Conservation (phyloP, 345 rosid genomes). For the Populus ilicifolia region DNA sequence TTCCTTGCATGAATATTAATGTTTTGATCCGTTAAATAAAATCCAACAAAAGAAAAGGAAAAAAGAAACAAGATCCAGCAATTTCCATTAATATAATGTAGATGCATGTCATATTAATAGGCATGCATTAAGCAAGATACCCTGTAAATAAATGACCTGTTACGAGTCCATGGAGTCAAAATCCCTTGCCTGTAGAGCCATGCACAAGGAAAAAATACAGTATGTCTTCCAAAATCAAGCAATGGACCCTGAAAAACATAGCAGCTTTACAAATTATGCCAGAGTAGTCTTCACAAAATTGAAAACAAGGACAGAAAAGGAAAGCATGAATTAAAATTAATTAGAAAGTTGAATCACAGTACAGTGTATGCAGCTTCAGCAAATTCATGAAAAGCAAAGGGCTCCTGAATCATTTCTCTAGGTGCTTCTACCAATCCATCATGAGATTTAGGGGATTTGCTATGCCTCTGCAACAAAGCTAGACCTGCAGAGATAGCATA, state of each 20-base stretch:
- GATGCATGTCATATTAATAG: background rate
- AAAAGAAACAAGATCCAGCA: background rate
- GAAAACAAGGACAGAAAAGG: background rate
- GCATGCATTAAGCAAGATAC: constrained; percentile 6
- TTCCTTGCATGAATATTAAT: background rate
- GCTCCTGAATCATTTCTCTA: constrained; percentile 50
- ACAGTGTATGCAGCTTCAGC: constrained; percentile 98
- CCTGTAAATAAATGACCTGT: constrained; percentile 41
- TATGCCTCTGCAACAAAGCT: constrained; percentile 70
- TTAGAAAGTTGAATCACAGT: constrained; percentile 10
- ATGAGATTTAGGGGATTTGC: constrained; percentile 31
- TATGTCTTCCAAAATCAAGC: constrained; percentile 87
- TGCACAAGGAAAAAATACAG: constrained; percentile 67
- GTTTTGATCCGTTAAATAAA: background rate
- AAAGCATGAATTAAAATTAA: background rate
- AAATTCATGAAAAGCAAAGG: constrained; percentile 64
- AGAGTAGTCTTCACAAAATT: background rate
- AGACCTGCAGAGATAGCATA: constrained; percentile 50
- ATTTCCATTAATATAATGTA: background rate
- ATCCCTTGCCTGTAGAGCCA: constrained; percentile 89
- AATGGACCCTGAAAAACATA: constrained; percentile 67
- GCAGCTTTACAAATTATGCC: constrained; percentile 9
- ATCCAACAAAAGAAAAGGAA: too few relatives aligned
- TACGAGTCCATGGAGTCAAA: constrained; percentile 76
- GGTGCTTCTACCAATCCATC: constrained; percentile 62